Percentiles rank a stretch among this genome's conserved stretches.
These are phyloP conservation scores for Tetrahymena borealis DNA, from an alignment of 73 alveolate species.

Conservation along the genomic window DNA sequence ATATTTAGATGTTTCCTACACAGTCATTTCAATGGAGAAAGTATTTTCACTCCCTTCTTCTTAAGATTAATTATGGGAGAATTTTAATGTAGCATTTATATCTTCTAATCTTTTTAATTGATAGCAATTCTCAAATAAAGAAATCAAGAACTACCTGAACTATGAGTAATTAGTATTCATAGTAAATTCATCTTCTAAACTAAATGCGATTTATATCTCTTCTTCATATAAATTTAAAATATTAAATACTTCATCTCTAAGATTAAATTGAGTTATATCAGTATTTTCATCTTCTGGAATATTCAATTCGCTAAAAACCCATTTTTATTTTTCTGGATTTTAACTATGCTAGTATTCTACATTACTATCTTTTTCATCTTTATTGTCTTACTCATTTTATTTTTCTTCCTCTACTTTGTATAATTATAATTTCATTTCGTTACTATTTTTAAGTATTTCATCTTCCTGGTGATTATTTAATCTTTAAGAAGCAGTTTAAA, in stretches of 20 bases:
- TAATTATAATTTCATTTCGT: too few species aligned
- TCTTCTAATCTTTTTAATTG: neutral
- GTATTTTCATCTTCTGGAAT: neutral
- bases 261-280: neutral
- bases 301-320: neutral
- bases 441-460: too few species aligned
- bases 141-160: neutral
- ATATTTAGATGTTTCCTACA: neutral
- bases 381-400: too few species aligned
- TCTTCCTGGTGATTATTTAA: too few species aligned
- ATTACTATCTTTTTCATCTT: too few species aligned
- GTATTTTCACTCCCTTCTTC: neutral
- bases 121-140: neutral
- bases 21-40: neutral
- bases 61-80: neutral
- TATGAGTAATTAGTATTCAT: neutral
- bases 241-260: neutral
- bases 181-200: neutral
- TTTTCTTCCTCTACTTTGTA: too few species aligned
- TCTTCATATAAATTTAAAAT: neutral
- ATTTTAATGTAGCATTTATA: neutral
- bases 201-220: neutral
- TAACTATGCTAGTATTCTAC: too few species aligned
- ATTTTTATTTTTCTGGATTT: neutral
- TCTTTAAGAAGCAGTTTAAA: too few species aligned